These are phyloP conservation scores for Trichoderma orchidacearum DNA, from an alignment of 495 filamentous ascomycete species.

Conservation along the genomic window DNA sequence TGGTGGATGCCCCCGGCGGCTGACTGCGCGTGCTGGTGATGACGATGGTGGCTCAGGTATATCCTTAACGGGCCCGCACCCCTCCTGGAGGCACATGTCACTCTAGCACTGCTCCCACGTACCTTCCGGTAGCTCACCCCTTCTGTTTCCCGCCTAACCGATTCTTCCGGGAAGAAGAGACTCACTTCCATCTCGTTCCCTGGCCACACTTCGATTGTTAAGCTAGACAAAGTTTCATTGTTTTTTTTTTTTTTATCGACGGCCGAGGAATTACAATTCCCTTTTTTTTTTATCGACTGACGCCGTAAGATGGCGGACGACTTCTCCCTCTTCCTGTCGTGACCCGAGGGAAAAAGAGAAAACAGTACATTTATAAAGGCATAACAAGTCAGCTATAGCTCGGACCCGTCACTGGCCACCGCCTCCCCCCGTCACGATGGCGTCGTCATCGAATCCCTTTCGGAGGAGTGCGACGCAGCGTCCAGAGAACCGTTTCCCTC, in stretches of 20 bases:
- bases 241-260: neutral
- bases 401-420: neutral
- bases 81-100: neutral
- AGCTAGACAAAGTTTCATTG: neutral
- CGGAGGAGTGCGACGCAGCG: neutral
- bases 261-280: neutral
- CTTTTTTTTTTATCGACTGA: neutral
- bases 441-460: conserved; percentile 1
- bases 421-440: neutral
- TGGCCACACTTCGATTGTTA: neutral
- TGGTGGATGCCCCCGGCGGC: too few species aligned
- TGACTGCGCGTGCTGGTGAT: neutral
- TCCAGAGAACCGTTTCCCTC: neutral
- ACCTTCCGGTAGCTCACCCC: neutral
- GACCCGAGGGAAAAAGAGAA: neutral
- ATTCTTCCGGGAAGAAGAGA: neutral
- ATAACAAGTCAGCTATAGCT: neutral
- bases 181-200: neutral
- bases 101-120: neutral
- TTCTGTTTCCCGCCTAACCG: neutral
- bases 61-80: neutral
- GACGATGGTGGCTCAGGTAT: neutral
- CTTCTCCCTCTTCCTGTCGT: neutral
- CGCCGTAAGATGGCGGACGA: neutral
- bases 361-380: neutral